Base-by-base conservation (phyloP, 2,329 filamentous ascomycete genomes). In the Fusarium nanum region DNA sequence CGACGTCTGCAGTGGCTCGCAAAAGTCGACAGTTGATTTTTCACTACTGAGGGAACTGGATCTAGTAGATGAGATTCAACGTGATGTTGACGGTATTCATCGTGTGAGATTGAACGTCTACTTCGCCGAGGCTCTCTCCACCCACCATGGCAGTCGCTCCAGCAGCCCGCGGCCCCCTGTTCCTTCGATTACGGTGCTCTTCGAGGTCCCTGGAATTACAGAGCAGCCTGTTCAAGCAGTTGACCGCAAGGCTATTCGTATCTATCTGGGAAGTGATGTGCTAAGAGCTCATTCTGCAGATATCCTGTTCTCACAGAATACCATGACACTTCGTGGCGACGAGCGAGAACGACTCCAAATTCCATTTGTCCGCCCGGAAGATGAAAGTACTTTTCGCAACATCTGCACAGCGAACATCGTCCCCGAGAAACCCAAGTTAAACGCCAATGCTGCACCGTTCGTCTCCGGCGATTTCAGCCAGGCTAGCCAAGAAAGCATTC, bases 311-410 rank as follows among this genome's bases (percentile, higher is more conserved):
- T 98, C 96, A 0, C 93, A 94, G 70, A 97, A 97, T 76, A 91
- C 92, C 69, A 89, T 99, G 84, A 92, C 92, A 0, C 84, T 98
- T 28, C 94, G 94, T 72, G 93, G 97, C 73, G 92, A 93, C 76
- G 93, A 97, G 62, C 88, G 92, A 47, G 93, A 92, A 78, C 96
- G 95, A 76, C 84, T 98, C 14, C 94, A 93, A 18, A 91, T 99
- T 34, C 96, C 96, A 4, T 92, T 99, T 71, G 94, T 97, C 42
- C 89, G 96, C 28, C 96, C 96, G 1, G 96, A 98, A 79, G 91
- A 97, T 74, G 93, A 97, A 60, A 85, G 84, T 6, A 82, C 89
- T 1, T 98, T 97, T 82, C 96, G 92, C 74, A 88, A 90, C 72
- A 85, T 98, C 50, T 89, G 84, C 73, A 94, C 92, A 3, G 84